phyloP scores from a whole-genome alignment of 2,329 filamentous ascomycete genomes.

The Neofusicoccum cordaticola region DNA sequence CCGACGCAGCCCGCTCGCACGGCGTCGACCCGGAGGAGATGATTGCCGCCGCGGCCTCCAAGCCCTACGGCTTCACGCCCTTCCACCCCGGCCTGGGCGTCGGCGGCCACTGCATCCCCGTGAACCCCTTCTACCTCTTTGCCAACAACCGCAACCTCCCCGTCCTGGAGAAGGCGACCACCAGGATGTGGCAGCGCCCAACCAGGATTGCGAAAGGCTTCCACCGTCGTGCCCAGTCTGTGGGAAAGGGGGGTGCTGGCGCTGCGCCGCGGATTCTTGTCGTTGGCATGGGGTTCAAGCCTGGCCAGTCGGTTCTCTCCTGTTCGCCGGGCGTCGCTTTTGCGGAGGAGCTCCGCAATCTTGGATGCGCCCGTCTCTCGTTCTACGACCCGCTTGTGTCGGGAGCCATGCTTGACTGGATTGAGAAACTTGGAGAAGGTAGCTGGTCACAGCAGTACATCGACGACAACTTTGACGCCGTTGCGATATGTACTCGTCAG shows the following conservation, averaged over 20 bases:
- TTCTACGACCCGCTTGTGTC: constrained; percentile 48
- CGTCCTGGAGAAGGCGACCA: constrained; percentile 45
- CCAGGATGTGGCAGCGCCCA: constrained; percentile 44
- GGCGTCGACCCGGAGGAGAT: constrained; percentile 54
- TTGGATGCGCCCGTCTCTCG: constrained; percentile 40
- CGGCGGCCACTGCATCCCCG: constrained; percentile 56
- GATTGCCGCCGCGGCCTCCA: constrained; percentile 48
- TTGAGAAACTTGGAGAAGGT: constrained; percentile 39
- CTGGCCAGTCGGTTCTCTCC: constrained; percentile 47
- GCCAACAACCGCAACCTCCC: constrained; percentile 44
- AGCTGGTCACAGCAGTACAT: constrained; percentile 41
- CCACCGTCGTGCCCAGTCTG: background rate
- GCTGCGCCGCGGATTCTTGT: constrained; percentile 49
- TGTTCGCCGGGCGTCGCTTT: constrained; percentile 50
- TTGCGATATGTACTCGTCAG: constrained; percentile 47
- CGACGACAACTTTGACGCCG: constrained; percentile 40
- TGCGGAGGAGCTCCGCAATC: constrained; percentile 33
- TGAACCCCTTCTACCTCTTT: constrained; percentile 55
- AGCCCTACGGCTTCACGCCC: constrained; percentile 50
- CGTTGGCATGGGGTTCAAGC: constrained; percentile 52
- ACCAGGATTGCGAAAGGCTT: constrained; percentile 26
- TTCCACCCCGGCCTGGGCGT: constrained; percentile 51
- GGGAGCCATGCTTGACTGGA: constrained; percentile 42
- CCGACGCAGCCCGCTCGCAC: constrained; percentile 48
- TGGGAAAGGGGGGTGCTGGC: background rate